These are phyloP conservation scores for Naganishia randhawae DNA, from an alignment of 768 basidiomycete genomes.

Conservation along the genomic window DNA sequence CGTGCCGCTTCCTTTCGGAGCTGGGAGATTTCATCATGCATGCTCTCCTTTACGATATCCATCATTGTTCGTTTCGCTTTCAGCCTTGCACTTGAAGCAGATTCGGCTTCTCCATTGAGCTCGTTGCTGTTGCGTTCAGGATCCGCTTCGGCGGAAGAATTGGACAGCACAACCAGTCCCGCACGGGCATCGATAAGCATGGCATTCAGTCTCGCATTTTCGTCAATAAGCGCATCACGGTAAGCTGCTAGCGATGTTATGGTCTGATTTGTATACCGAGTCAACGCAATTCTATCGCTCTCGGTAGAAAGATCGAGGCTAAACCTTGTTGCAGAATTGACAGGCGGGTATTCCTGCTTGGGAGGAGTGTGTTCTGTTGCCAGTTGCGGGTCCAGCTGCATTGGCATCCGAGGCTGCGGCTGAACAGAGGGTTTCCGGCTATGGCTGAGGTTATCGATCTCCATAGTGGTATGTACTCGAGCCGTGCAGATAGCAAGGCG, in stretches of 20 bases:
- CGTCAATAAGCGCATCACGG: conserved; percentile 21
- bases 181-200: conserved; percentile 7
- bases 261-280: conserved; percentile 24
- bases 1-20: not conserved
- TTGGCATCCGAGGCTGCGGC: not conserved
- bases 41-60: conserved; percentile 10
- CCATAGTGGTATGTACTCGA: not conserved
- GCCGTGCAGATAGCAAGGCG: no score
- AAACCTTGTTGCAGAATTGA: not conserved
- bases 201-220: conserved; percentile 9
- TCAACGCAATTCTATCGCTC: conserved; percentile 3
- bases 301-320: not conserved
- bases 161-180: not conserved
- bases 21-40: not conserved
- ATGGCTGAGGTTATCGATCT: not conserved
- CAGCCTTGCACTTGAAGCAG: not conserved
- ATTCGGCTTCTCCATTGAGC: not conserved
- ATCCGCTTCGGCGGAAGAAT: no score
- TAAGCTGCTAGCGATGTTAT: conserved; percentile 9
- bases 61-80: not conserved
- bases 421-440: not conserved
- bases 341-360: not conserved
- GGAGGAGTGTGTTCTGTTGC: not conserved
- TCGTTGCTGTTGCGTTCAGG: not conserved
- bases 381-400: not conserved